A percentile compares a stretch with the other conserved stretches of the same genome.
These are phyloP conservation scores for Camellia japonica DNA, from an alignment of 148 eudicot genomes.

Conservation along the genomic window DNA sequence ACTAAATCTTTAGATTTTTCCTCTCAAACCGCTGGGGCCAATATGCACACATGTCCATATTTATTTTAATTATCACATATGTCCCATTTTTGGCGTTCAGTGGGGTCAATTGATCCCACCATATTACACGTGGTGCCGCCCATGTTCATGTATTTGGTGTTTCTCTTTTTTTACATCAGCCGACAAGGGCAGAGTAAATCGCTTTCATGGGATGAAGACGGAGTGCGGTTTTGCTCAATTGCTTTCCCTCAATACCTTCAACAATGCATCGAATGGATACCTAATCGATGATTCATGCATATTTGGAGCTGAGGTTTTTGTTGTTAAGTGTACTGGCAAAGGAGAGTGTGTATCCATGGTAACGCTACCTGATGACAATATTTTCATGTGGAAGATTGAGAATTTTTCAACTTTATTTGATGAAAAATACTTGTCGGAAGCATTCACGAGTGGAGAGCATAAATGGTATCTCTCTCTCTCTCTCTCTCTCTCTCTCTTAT, in stretches of 20 bases:
- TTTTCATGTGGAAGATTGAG: background rate
- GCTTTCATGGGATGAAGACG: constrained; percentile 10
- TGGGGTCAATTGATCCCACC: too few species aligned
- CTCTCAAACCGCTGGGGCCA: too few species aligned
- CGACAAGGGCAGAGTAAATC: background rate
- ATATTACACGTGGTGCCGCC: too few species aligned
- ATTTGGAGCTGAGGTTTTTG: constrained; percentile 11
- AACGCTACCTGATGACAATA: background rate
- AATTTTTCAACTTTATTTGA: background rate
- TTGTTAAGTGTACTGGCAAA: background rate
- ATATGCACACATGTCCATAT: too few species aligned
- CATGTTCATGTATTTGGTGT: background rate
- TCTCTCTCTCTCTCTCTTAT: background rate
- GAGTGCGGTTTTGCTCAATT: constrained; percentile 5
- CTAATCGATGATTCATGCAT: background rate
- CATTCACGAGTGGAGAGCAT: background rate
- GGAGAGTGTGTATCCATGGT: constrained; percentile 3
- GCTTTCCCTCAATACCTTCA: background rate
- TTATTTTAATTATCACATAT: too few species aligned
- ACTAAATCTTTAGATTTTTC: too few species aligned
- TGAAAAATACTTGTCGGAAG: background rate
- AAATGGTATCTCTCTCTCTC: background rate
- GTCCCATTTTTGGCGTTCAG: too few species aligned
- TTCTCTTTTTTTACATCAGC: background rate
- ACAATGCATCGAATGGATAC: constrained; percentile 5